A percentile compares a stretch with the other conserved stretches of the same genome.
phyloP scores from a whole-genome alignment of 139 green algal genomes.

The Medakamo hakoo region DNA sequence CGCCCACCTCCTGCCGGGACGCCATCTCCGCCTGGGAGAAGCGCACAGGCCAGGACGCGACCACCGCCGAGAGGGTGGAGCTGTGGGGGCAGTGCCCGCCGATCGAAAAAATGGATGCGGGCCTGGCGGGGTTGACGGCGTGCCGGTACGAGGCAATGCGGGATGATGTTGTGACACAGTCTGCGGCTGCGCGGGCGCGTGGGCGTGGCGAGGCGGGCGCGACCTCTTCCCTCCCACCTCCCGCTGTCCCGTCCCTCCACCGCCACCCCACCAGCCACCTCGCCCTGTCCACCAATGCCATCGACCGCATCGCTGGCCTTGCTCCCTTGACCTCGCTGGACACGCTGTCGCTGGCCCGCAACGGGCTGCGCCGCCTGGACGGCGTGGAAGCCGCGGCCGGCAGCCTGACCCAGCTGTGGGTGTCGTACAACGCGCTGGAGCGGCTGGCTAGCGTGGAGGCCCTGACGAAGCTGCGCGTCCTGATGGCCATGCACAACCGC shows the following conservation, averaged over 20 bases:
- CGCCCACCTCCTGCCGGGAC: constrained; percentile 65
- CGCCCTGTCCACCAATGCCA: constrained; percentile 85
- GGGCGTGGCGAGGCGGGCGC: no score
- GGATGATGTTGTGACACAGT: not conserved
- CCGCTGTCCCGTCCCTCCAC: not conserved
- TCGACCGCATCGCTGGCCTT: constrained; percentile 79
- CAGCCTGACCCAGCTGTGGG: constrained; percentile 84
- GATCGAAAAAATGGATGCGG: not conserved
- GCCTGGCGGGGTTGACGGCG: not conserved
- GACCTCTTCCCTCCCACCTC: not conserved
- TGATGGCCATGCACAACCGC: constrained; percentile 84
- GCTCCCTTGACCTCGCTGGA: constrained; percentile 58
- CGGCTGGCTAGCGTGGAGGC: constrained; percentile 70
- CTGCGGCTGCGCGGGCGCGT: not conserved
- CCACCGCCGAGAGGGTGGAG: constrained; percentile 40
- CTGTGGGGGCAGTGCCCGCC: not conserved
- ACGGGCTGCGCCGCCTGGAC: constrained; percentile 90
- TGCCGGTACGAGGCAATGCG: not conserved
- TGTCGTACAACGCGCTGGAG: constrained; percentile 85
- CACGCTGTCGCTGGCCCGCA: constrained; percentile 71
- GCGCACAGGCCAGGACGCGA: constrained; percentile 28
- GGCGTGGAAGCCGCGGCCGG: constrained; percentile 71
- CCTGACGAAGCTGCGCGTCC: constrained; percentile 53
- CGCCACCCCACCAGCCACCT: constrained; percentile 62
- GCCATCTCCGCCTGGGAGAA: constrained; percentile 70